Conservation (phyloP, 2,329 filamentous ascomycete genomes). For the Chrysoporthe puriensis region DNA sequence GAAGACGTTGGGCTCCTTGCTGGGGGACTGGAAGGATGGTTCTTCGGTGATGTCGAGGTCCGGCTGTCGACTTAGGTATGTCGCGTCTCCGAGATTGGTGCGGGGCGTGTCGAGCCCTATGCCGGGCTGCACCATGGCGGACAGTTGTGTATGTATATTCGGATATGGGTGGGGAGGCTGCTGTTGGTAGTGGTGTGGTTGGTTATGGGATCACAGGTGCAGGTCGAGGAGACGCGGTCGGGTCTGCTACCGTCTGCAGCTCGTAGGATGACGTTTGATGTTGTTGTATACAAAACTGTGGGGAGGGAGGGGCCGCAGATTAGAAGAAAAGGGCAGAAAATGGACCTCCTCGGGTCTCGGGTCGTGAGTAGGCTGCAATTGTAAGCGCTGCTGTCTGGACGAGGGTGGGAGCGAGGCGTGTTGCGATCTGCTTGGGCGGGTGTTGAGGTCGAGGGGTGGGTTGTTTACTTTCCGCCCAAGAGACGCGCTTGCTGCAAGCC, state of each 20-base stretch:
- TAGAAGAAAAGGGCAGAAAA: too few species aligned
- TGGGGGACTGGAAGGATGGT: slow-evolving; percentile 82
- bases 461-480: slow-evolving; percentile 25
- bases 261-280: slow-evolving; percentile 5
- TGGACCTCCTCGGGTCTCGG: too few species aligned
- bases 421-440: slow-evolving; percentile 13
- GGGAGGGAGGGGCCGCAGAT: slow-evolving; percentile 9
- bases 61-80: slow-evolving; percentile 70
- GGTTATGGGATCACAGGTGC: neutral
- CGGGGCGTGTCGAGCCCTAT: slow-evolving; percentile 80
- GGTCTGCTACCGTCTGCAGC: slow-evolving; percentile 10
- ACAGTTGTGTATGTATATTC: slow-evolving; percentile 2
- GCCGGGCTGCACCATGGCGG: slow-evolving; percentile 66
- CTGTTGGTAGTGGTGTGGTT: neutral
- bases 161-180: neutral
- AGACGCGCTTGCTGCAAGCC: slow-evolving; percentile 24
- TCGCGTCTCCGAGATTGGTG: slow-evolving; percentile 82
- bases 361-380: slow-evolving; percentile 16
- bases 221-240: slow-evolving; percentile 21
- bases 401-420: slow-evolving; percentile 20
- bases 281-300: slow-evolving; percentile 21
- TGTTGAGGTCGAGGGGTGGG: slow-evolving; percentile 1
- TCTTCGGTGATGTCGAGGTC: slow-evolving; percentile 87
- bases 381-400: slow-evolving; percentile 23
- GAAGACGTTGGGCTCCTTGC: slow-evolving; percentile 76